phyloP scores from a whole-genome alignment of 148 eudicot species.

The Persicaria tinctoria region DNA sequence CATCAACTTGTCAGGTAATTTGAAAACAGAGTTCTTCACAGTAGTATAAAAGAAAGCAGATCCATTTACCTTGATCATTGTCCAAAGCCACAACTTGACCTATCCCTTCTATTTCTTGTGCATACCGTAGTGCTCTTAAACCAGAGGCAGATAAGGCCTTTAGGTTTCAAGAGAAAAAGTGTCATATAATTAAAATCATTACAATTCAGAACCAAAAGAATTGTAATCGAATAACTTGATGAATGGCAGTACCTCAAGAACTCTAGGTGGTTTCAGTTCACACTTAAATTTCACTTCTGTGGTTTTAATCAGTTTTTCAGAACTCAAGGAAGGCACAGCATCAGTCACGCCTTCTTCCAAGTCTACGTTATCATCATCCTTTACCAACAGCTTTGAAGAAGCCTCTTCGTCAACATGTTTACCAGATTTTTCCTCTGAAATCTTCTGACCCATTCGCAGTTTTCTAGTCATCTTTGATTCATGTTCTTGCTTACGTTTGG shows the following conservation, averaged over 20 bases:
- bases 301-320: slow-evolving; percentile 28
- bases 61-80: slow-evolving; percentile 65
- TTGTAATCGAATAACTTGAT: background rate
- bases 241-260: slow-evolving; percentile 63
- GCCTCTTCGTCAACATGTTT: slow-evolving; percentile 14
- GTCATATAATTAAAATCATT: background rate
- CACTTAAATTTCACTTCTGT: slow-evolving; percentile 40
- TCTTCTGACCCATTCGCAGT: slow-evolving; percentile 31
- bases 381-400: slow-evolving; percentile 24
- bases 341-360: slow-evolving; percentile 32
- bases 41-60: background rate
- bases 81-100: slow-evolving; percentile 90
- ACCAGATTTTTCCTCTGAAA: slow-evolving; percentile 21
- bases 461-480: slow-evolving; percentile 45
- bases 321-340: slow-evolving; percentile 33
- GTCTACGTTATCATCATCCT: slow-evolving; percentile 35
- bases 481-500: slow-evolving; percentile 71
- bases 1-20: background rate
- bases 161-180: slow-evolving; percentile 13
- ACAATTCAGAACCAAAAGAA: background rate
- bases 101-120: slow-evolving; percentile 88
- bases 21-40: background rate
- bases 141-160: slow-evolving; percentile 98
- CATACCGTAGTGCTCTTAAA: slow-evolving; percentile 93
- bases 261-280: slow-evolving; percentile 83